phyloP scores from a whole-genome alignment of 805 yeast species.

The Myxozyma neglecta region DNA sequence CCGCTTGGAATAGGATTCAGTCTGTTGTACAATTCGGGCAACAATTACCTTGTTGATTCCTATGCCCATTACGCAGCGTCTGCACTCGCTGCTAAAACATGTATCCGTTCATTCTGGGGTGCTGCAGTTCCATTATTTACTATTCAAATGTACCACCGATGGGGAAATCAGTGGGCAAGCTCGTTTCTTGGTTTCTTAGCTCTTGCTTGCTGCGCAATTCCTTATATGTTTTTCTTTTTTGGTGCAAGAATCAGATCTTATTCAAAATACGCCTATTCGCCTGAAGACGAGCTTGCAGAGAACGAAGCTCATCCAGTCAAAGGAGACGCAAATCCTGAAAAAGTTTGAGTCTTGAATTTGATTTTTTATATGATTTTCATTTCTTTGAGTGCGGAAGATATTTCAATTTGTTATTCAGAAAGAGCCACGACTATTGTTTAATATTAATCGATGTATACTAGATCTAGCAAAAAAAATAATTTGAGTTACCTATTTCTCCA shows the following conservation, averaged over 20 bases:
- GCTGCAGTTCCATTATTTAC: conserved; percentile 62
- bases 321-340: conserved; percentile 35
- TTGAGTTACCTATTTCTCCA: too few species aligned
- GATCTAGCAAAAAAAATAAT: too few species aligned
- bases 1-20: conserved; percentile 50
- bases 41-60: conserved; percentile 51
- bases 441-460: too few species aligned
- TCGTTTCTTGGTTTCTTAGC: conserved; percentile 53
- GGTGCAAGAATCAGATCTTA: conserved; percentile 51
- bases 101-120: conserved; percentile 54
- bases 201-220: conserved; percentile 54
- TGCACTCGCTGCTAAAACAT: conserved; percentile 78
- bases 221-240: conserved; percentile 52
- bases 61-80: conserved; percentile 61
- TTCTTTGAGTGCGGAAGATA: background rate
- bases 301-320: conserved; percentile 43
- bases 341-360: background rate
- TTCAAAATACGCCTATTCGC: conserved; percentile 65
- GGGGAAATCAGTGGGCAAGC: conserved; percentile 62
- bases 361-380: background rate
- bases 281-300: conserved; percentile 39
- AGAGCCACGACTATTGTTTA: too few species aligned
- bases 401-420: background rate
- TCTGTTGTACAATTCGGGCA: conserved; percentile 58
- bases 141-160: conserved; percentile 53